Evolutionary conservation across 768 basidiomycete species (phyloP), one percentile per base, ranked within the genome.

Genomic region (Boletus barrowsii): DNA sequence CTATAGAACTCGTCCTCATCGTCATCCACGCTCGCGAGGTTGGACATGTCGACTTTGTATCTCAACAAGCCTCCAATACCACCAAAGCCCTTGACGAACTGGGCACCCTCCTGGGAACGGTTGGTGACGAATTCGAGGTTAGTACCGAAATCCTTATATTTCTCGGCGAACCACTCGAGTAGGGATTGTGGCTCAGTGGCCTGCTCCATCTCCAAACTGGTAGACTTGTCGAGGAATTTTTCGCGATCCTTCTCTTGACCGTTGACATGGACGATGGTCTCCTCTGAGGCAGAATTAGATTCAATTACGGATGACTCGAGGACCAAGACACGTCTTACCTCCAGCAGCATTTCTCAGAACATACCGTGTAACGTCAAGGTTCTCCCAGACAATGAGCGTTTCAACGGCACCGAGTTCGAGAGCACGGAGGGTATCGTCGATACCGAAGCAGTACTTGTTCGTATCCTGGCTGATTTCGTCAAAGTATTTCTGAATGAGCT

Each of bases 381-480:
- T 96, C 75, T 99, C 97, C 94, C 95, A 99, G 22, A 99, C 96
- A 64, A 99, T 90, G 60, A 99, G 77, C 3, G 95, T 98, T 75
- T 99, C 97, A 42, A 95, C 91, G 15, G 97, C 87, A 59, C 97
- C 97, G 48, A 99, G 83, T 65, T 99, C 97, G 46, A 99, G 83
- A 15, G 89, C 93, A 71, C 96, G 97, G 59, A 99, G 81, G 1
- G 96, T 98, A 68, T 99, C 97, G 15, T 92, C 92, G 57, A 99
- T 84, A 74, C 97, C 97, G 70, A 96, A 98, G 75, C 95, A 97
- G 76, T 96, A 98, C 72, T 87, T 91, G 64, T 85, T 91, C 35
- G 92, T 93, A 66, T 99, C 97, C 69, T 92, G 90, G 63, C 94
- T 96, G 75, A 99, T 99, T 75, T 99, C 97, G 66, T 98, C 96